These are phyloP conservation scores for Flaveria robusta DNA, from an alignment of 129 eudicot species.

Conservation along the genomic window DNA sequence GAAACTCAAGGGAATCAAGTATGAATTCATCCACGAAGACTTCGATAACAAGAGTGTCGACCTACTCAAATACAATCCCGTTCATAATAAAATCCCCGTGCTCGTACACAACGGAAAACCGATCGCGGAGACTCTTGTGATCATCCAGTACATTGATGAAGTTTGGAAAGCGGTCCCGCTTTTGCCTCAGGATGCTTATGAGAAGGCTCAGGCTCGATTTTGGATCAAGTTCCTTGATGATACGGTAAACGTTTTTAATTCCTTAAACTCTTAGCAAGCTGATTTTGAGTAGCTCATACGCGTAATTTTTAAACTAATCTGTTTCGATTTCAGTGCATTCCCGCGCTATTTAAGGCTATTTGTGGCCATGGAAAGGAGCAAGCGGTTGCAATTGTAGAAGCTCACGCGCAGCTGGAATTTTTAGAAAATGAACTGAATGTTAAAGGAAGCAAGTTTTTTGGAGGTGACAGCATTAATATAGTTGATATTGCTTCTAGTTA, in stretches of 20 bases:
- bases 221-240: constrained; percentile 4
- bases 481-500: constrained; percentile 32
- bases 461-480: constrained; percentile 36
- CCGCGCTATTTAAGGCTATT: not conserved
- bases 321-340: constrained; percentile 18
- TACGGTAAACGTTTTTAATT: not conserved
- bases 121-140: constrained; percentile 8
- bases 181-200: constrained; percentile 4
- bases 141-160: constrained; percentile 4
- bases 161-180: not conserved
- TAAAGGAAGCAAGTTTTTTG: constrained; percentile 32
- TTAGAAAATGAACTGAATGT: constrained; percentile 37
- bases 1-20: not conserved
- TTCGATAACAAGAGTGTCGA: constrained; percentile 4
- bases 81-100: not conserved
- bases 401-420: constrained; percentile 20
- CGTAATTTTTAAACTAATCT: too few species aligned
- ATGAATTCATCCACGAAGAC: not conserved
- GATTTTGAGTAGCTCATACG: too few species aligned
- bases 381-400: constrained; percentile 27
- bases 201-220: constrained; percentile 11
- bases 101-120: constrained; percentile 3
- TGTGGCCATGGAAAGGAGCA: not conserved
- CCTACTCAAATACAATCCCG: not conserved
- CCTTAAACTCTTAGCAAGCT: too few species aligned